These are phyloP conservation scores for Osmozyma mogii DNA, from an alignment of 805 yeast species.

Conservation along the genomic window DNA sequence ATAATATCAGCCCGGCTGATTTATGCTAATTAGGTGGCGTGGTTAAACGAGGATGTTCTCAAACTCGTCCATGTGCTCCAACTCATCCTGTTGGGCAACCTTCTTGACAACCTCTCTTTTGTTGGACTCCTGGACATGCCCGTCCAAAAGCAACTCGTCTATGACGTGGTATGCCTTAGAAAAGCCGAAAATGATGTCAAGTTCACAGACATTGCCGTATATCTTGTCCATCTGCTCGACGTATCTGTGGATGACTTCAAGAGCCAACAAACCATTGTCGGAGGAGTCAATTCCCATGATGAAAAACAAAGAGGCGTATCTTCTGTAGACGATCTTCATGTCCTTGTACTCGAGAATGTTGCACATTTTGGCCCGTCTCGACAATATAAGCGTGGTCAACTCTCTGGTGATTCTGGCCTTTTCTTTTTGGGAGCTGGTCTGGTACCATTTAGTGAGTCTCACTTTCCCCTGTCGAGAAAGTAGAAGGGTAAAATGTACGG, in stretches of 20 bases:
- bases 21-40: neutral
- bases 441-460: conserved; percentile 89
- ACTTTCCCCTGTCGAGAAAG: conserved; percentile 94
- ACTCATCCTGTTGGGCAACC: conserved; percentile 77
- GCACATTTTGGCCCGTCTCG: conserved; percentile 91
- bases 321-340: conserved; percentile 77
- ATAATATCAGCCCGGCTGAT: no score
- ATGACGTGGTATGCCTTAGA: conserved; percentile 87
- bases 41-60: conserved; percentile 27
- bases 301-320: conserved; percentile 91
- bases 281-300: conserved; percentile 75
- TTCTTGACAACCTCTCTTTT: conserved; percentile 69
- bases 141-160: conserved; percentile 86
- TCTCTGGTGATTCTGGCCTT: conserved; percentile 79
- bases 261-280: conserved; percentile 79
- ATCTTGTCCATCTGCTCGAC: conserved; percentile 96
- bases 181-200: conserved; percentile 94
- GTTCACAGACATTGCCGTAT: conserved; percentile 92
- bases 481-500: conserved; percentile 69
- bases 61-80: conserved; percentile 69
- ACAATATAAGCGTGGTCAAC: conserved; percentile 73
- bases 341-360: conserved; percentile 83
- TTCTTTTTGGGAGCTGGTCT: conserved; percentile 74
- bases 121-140: conserved; percentile 77
- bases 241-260: conserved; percentile 84